Base-by-base conservation (phyloP, 306 rosid species). In the Casuarina cunninghamiana region DNA sequence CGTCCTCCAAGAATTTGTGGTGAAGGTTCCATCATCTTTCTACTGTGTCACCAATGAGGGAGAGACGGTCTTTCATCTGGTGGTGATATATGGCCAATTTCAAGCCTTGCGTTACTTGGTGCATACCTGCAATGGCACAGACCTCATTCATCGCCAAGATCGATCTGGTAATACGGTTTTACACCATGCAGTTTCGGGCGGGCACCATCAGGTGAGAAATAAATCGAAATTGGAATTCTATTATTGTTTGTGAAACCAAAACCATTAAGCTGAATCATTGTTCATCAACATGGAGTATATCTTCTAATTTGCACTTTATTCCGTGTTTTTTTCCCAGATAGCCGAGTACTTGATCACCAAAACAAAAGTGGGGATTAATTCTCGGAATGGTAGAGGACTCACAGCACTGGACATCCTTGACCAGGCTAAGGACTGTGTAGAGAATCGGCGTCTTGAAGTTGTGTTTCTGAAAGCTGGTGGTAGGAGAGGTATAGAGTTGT, bases 61-160 rank as follows among this genome's bases (percentile, higher is more conserved):
- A 62, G 95, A 93, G 82, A 88, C 93, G 2, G 74, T 87, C 2
- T 84, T 91, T 79, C 98, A 93, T 82, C 63, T 93, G 61, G 92
- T 89, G 10, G 95, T 87, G 73, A 90, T 85, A 75, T 81, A 83
- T 2, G 91, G 91, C 11, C 85, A 83, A 6, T 71, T 77, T 12
- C 89, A 88, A 69, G 93, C 94, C 19, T 63, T 93, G 19, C 51
- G 66, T 17, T 86, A 77, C 84, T 80, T 93, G 88, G 77, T 82
- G 17, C 79, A 69, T 12, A 78, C 84, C 71, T 78, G 84, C 62
- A 86, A 88, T 66, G 89, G 88, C 2, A 51, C 63, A 48, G 73
- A 83, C 50, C 85, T 91, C 68, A 79, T 89, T 60, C 65, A 76
- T 51, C 58, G 83, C 60, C 87, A 54, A 44, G 93, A 93, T 82